A percentile compares a stretch with the other conserved stretches of the same genome.
Evolutionary conservation across 2,329 filamentous ascomycete species (phyloP).

Genomic region (Colletotrichum sp.): DNA sequence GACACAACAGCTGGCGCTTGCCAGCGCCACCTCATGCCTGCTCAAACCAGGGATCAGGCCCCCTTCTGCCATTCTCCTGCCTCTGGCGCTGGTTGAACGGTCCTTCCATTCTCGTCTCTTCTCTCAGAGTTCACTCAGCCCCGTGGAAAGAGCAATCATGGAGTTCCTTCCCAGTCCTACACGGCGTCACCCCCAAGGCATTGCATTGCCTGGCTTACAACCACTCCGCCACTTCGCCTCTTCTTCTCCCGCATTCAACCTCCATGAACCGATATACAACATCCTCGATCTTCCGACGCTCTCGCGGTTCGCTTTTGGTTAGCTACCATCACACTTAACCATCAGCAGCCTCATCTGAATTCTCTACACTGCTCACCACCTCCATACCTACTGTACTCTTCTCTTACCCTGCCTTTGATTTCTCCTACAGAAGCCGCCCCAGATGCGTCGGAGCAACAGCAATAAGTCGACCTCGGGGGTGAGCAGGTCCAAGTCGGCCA

Average conservation of each 20-base stretch:
- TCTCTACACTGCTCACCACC: not conserved
- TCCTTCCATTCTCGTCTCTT: not conserved
- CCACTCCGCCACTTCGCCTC: not conserved
- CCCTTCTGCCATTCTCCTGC: not conserved
- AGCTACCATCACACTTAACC: slow-evolving; percentile 5
- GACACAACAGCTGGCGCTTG: slow-evolving; percentile 5
- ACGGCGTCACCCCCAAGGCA: not conserved
- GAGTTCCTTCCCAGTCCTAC: not conserved
- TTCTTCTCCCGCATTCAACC: not conserved
- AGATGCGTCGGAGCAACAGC: slow-evolving; percentile 57
- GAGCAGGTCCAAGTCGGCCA: slow-evolving; percentile 48
- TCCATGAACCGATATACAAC: not conserved
- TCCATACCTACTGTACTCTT: slow-evolving; percentile 7
- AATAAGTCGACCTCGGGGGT: slow-evolving; percentile 48
- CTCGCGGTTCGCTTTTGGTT: slow-evolving; percentile 19
- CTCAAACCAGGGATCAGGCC: not conserved
- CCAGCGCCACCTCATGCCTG: slow-evolving; percentile 10
- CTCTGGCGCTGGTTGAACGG: not conserved
- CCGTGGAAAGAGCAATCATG: slow-evolving; percentile 7
- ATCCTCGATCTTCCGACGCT: not conserved
- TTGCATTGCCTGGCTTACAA: not conserved
- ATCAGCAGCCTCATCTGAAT: slow-evolving; percentile 22
- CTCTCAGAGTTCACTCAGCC: not conserved
- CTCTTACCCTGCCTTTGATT: not conserved
- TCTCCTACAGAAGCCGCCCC: not conserved